These are phyloP conservation scores for Vitis rupestris DNA, from an alignment of 164 flowering plant species.

Conservation along the genomic window DNA sequence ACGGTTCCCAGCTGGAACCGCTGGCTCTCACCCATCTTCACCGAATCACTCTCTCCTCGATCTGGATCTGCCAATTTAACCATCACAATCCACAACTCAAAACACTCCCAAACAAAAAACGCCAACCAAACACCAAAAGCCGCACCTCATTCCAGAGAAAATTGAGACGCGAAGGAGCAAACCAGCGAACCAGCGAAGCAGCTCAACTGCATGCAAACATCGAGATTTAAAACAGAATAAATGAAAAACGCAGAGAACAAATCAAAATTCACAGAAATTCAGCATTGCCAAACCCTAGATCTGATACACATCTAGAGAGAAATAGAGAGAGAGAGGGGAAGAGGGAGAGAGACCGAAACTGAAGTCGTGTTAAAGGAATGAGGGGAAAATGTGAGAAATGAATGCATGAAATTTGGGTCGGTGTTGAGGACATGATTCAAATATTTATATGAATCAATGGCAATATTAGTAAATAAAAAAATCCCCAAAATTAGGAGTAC, in stretches of 20 bases:
- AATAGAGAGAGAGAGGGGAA: background rate
- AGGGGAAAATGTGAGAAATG: background rate
- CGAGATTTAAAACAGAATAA: background rate
- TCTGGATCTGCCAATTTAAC: conserved; percentile 5
- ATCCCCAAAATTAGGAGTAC: too few species aligned
- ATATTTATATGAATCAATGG: too few species aligned
- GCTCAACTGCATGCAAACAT: conserved; percentile 5
- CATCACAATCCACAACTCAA: background rate
- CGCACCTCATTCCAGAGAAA: conserved; percentile 10
- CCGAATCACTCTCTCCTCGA: background rate
- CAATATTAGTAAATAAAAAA: too few species aligned
- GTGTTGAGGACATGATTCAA: too few species aligned
- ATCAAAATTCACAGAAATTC: background rate
- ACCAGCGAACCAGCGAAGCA: background rate
- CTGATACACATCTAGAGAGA: conserved; percentile 1
- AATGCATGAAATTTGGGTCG: background rate
- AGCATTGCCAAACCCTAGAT: conserved; percentile 18
- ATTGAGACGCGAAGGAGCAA: background rate
- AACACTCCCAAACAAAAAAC: background rate
- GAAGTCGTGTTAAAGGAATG: too few species aligned
- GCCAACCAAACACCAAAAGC: background rate
- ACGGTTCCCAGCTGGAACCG: conserved; percentile 71
- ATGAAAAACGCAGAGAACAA: background rate
- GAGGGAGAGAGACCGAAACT: background rate
- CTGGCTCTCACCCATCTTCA: conserved; percentile 52